These are phyloP conservation scores for Phytophthora palmivora DNA, from an alignment of 352 stramenopile genomes.

Conservation along the genomic window DNA sequence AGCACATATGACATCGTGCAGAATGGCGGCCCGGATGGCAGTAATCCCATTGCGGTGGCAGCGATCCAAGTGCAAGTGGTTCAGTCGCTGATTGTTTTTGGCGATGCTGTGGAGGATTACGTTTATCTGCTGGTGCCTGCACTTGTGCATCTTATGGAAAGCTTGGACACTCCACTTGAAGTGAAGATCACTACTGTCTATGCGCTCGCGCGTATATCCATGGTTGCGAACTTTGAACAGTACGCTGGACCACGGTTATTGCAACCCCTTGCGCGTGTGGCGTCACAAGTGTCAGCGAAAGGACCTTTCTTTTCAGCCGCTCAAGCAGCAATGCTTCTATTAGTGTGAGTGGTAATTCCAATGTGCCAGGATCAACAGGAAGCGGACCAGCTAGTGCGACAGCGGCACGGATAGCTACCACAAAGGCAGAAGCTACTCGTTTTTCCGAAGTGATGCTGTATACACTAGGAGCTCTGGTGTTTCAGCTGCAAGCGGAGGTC, in stretches of 20 bases:
- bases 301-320: constrained; percentile 66
- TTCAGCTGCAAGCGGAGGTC: constrained; percentile 77
- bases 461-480: constrained; percentile 71
- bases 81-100: constrained; percentile 92
- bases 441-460: constrained; percentile 86
- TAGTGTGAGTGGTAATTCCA: constrained; percentile 14
- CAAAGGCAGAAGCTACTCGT: constrained; percentile 67
- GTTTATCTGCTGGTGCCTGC: constrained; percentile 95
- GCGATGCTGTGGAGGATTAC: constrained; percentile 93
- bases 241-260: constrained; percentile 79
- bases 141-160: constrained; percentile 94
- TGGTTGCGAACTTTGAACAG: constrained; percentile 80
- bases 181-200: constrained; percentile 83
- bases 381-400: constrained; percentile 22
- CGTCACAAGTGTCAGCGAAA: constrained; percentile 78
- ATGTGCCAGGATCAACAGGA: constrained; percentile 13
- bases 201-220: constrained; percentile 66
- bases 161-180: constrained; percentile 82
- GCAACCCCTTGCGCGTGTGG: constrained; percentile 73
- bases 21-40: constrained; percentile 28
- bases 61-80: constrained; percentile 85
- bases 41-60: constrained; percentile 22
- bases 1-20: constrained; percentile 43
- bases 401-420: constrained; percentile 55
- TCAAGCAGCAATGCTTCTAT: constrained; percentile 39